phyloP scores from a whole-genome alignment of 768 basidiomycete species.

The Panaeolus papilionaceus region DNA sequence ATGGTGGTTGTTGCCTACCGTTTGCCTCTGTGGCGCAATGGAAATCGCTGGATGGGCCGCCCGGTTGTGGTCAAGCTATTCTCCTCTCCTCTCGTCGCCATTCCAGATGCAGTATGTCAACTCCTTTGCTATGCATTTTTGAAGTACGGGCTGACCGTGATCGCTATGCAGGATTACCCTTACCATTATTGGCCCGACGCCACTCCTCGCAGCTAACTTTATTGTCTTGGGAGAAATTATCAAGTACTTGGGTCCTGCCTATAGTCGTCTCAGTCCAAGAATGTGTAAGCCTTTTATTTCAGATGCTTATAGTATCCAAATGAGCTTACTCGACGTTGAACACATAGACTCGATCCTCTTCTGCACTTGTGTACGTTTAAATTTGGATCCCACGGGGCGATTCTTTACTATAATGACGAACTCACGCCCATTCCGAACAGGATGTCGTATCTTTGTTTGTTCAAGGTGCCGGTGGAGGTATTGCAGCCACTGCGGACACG shows the following conservation, averaged over 20 bases:
- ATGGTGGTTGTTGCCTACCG: slow-evolving; percentile 33
- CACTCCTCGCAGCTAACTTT: slow-evolving; percentile 63
- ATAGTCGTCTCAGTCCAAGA: slow-evolving; percentile 53
- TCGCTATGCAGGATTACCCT: slow-evolving; percentile 39
- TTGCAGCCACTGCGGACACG: not conserved
- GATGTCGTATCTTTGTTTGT: slow-evolving; percentile 67
- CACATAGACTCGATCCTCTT: slow-evolving; percentile 45
- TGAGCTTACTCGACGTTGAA: not conserved
- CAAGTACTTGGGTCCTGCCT: slow-evolving; percentile 46
- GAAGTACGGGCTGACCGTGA: not conserved
- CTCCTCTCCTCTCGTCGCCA: slow-evolving; percentile 21
- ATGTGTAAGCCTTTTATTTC: slow-evolving; percentile 38
- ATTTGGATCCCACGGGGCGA: not conserved
- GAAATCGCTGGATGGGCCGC: slow-evolving; percentile 34
- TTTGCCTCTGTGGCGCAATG: slow-evolving; percentile 29
- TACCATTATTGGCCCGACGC: slow-evolving; percentile 63
- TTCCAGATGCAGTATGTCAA: slow-evolving; percentile 32
- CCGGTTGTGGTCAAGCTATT: slow-evolving; percentile 31
- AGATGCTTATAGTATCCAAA: not conserved
- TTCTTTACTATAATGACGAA: not conserved
- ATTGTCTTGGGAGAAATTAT: slow-evolving; percentile 58
- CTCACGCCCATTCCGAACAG: slow-evolving; percentile 19
- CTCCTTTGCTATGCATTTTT: not conserved
- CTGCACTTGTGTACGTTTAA: slow-evolving; percentile 37
- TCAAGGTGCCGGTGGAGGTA: slow-evolving; percentile 46